Evolutionary conservation across 495 filamentous ascomycete genomes (phyloP), one percentile per base, ranked within the genome.

Genomic region (Articulospora tetracladia): DNA sequence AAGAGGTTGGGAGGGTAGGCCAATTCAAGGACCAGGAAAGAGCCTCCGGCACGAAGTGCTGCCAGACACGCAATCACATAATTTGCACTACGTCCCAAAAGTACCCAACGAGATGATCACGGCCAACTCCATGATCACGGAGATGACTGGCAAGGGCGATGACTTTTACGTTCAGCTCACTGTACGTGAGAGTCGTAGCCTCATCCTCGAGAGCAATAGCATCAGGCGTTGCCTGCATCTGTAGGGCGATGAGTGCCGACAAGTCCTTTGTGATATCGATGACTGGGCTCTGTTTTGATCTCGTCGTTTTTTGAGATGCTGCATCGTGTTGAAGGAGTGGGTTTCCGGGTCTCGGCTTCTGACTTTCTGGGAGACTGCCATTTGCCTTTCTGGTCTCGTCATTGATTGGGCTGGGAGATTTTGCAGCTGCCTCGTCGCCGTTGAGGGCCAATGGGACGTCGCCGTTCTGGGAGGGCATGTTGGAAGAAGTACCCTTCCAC

Each of bases 21-120:
- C 22, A 88, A 76, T 66, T 89, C 86, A 0, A 88, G 79, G 11
- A 88, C 84, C 0, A 89, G 76, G 61, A 88, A 89, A n/a, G 85
- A 85, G 26, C 85, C 86, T 22, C 85, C 85, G 1, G 86, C 85
- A 27, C 84, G 81, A 44, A 88, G 78, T 6, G 82, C 81, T 25
- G 85, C 85, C 41, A 89, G 73, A 67, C 85, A 88, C 24, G 84
- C 81, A 70, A 89, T 84, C 63, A 89, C 84, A 68, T 88, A 88
- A 68, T 88, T 74, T 20, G 85, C 84, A 62, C 83, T 86, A 6
- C 86, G 80, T 32, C 83, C 84, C 55, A 89, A 72, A 19, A 89
- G 73, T 50, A 89, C 80, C 86, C 86, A 28, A 88, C 86, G 22
- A 86, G 75, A 30, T 71, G 76, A 66, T 88, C 84, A 19, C 84